Percentiles rank a stretch among this genome's conserved stretches.
These are phyloP conservation scores for Endotrypanum monterogeii DNA, from an alignment of 208 protist genomes.

Conservation along the genomic window DNA sequence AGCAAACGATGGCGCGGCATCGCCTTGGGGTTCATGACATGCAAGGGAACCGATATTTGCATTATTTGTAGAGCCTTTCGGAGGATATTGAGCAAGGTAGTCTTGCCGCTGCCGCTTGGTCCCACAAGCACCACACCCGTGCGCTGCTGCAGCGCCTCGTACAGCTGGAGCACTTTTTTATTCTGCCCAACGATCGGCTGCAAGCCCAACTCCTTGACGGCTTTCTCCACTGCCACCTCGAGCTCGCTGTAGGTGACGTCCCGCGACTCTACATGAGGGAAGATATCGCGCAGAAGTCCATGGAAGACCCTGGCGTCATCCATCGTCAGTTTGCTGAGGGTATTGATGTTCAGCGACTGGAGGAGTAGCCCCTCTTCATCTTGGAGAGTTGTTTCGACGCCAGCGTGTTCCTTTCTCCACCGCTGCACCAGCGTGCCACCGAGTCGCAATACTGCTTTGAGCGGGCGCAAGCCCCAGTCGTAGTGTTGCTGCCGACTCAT, in stretches of 20 bases:
- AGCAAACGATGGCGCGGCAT: slow-evolving; percentile 94
- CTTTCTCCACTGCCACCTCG: slow-evolving; percentile 72
- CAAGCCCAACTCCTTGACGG: slow-evolving; percentile 67
- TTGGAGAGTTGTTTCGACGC: slow-evolving; percentile 68
- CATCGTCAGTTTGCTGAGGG: slow-evolving; percentile 96
- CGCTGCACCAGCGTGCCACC: slow-evolving; percentile 86
- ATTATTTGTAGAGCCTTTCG: slow-evolving; percentile 82
- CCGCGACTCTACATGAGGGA: slow-evolving; percentile 65
- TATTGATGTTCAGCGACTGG: slow-evolving; percentile 97
- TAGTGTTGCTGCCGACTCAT: slow-evolving; percentile 98
- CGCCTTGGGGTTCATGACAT: slow-evolving; percentile 94
- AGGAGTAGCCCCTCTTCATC: slow-evolving; percentile 93
- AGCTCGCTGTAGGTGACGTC: slow-evolving; percentile 85
- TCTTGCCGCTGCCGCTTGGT: slow-evolving; percentile 93
- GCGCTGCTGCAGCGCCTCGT: slow-evolving; percentile 93
- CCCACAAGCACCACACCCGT: slow-evolving; percentile 95
- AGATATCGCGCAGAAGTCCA: slow-evolving; percentile 91
- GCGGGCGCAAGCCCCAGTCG: slow-evolving; percentile 97
- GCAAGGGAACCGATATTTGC: slow-evolving; percentile 70
- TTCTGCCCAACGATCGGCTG: slow-evolving; percentile 74
- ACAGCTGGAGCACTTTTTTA: slow-evolving; percentile 93
- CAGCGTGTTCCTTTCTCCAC: slow-evolving; percentile 69
- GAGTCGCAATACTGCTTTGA: slow-evolving; percentile 96
- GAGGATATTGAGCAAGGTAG: slow-evolving; percentile 84
- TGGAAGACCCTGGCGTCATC: slow-evolving; percentile 97